A percentile compares a stretch with the other conserved stretches of the same genome.
Conservation (phyloP, 2,329 filamentous ascomycete genomes). For the Aspergillus alliaceus region DNA sequence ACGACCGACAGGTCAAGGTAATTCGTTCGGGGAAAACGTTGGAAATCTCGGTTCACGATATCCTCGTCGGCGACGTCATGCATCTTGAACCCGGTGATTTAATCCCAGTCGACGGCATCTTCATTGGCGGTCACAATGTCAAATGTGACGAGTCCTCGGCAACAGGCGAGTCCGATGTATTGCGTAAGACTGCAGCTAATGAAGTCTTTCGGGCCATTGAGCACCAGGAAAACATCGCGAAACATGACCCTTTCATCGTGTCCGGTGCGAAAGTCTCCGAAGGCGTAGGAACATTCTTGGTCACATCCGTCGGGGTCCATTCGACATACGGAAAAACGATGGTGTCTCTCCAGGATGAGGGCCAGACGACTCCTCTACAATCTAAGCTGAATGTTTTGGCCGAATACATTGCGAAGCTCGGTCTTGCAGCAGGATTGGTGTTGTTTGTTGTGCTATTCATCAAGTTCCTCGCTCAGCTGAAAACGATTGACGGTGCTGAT, state of each 20-base stretch:
- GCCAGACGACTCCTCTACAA: conserved; percentile 76
- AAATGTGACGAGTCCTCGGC: conserved; percentile 74
- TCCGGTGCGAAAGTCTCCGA: conserved; percentile 77
- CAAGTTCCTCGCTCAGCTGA: conserved; percentile 68
- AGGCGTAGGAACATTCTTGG: conserved; percentile 73
- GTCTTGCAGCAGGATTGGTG: conserved; percentile 68
- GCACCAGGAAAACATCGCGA: conserved; percentile 59
- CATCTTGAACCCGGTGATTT: conserved; percentile 72
- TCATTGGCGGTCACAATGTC: conserved; percentile 65
- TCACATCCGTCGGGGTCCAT: conserved; percentile 71
- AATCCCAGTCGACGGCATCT: conserved; percentile 70
- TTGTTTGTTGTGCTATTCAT: conserved; percentile 79
- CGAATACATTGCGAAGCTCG: conserved; percentile 76
- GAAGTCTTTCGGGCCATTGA: conserved; percentile 66
- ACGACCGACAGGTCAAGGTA: conserved; percentile 72
- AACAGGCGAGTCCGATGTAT: conserved; percentile 72
- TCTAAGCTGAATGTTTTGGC: conserved; percentile 75
- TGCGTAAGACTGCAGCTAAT: conserved; percentile 65
- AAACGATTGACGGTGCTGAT: conserved; percentile 47
- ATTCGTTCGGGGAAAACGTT: conserved; percentile 71
- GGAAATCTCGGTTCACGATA: conserved; percentile 69
- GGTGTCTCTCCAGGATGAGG: conserved; percentile 74
- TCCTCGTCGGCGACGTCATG: conserved; percentile 73
- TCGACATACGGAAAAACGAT: conserved; percentile 76
- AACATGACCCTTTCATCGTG: conserved; percentile 77